A percentile compares a stretch with the other conserved stretches of the same genome.
Conservation (phyloP, 768 basidiomycete genomes). For the Pisolithus tinctorius region DNA sequence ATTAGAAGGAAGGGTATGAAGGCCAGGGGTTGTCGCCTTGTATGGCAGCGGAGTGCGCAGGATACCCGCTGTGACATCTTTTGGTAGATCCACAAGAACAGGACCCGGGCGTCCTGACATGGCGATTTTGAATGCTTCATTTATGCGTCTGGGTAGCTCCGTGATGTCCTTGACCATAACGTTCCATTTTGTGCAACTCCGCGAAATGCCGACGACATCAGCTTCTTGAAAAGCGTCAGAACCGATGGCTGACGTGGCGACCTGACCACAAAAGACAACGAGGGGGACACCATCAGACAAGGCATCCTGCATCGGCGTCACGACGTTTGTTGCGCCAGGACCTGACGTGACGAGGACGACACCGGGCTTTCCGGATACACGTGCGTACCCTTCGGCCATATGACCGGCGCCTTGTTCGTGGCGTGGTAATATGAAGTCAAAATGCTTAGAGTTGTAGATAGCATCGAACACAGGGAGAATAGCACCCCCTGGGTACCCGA, state of each 20-base stretch:
- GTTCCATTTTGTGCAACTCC: slow-evolving; percentile 99
- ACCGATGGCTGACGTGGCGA: slow-evolving; percentile 99
- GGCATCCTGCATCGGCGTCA: slow-evolving; percentile 98
- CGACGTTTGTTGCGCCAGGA: slow-evolving; percentile 95
- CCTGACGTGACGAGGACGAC: slow-evolving; percentile 98
- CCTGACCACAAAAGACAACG: slow-evolving; percentile 94
- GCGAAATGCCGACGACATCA: slow-evolving; percentile 92
- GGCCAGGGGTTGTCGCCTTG: slow-evolving; percentile 82
- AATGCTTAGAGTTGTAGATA: slow-evolving; percentile 92
- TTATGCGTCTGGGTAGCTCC: slow-evolving; percentile 91
- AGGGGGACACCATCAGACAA: slow-evolving; percentile 90
- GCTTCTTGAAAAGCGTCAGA: slow-evolving; percentile 99
- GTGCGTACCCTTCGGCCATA: slow-evolving; percentile 98
- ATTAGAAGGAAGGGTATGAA: slow-evolving; percentile 67
- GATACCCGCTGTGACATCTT: slow-evolving; percentile 93
- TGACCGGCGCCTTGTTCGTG: slow-evolving; percentile 99
- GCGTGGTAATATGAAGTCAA: slow-evolving; percentile 90
- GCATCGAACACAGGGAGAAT: slow-evolving; percentile 99
- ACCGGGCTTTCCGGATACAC: slow-evolving; percentile 94
- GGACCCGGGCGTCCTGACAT: slow-evolving; percentile 96
- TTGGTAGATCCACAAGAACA: slow-evolving; percentile 97
- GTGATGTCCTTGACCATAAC: slow-evolving; percentile 98
- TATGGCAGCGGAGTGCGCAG: slow-evolving; percentile 78
- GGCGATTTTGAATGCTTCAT: slow-evolving; percentile 99
- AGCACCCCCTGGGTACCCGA: slow-evolving; percentile 97